phyloP scores from a whole-genome alignment of 2,329 filamentous ascomycete species.

The Aspergillus hiratsukae region DNA sequence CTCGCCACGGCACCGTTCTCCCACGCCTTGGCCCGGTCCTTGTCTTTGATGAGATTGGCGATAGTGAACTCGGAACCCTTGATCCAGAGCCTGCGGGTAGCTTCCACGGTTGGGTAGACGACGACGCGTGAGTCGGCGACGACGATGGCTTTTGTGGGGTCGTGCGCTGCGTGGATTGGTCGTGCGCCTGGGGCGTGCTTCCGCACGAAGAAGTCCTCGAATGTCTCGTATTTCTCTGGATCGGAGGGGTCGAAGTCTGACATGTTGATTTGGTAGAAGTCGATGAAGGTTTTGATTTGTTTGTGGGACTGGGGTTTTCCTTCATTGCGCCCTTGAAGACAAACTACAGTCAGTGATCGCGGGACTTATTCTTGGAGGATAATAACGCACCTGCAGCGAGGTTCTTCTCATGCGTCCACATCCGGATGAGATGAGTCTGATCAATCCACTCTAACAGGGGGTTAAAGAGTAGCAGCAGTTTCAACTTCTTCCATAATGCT shows the following conservation, averaged over 20 bases:
- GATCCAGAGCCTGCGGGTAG: conserved; percentile 38
- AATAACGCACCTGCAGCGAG: conserved; percentile 23
- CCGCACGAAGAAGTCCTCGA: conserved; percentile 39
- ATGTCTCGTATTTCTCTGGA: conserved; percentile 30
- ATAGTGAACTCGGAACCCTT: conserved; percentile 44
- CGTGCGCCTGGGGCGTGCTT: conserved; percentile 28
- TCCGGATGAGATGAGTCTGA: conserved; percentile 32
- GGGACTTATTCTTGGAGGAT: no score
- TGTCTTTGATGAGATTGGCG: conserved; percentile 35
- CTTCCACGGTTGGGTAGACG: conserved; percentile 31
- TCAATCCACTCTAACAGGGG: conserved; percentile 40
- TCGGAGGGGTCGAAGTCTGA: conserved; percentile 36
- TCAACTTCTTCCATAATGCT: conserved; percentile 38
- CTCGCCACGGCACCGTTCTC: conserved; percentile 36
- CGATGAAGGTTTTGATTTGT: conserved; percentile 31
- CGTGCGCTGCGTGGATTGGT: conserved; percentile 29
- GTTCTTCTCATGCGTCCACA: conserved; percentile 36
- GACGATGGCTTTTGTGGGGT: conserved; percentile 26
- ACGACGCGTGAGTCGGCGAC: conserved; percentile 38
- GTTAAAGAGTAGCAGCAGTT: conserved; percentile 41
- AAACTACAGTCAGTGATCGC: neutral
- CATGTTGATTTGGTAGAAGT: conserved; percentile 17
- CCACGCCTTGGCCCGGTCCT: conserved; percentile 29
- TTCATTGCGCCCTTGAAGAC: conserved; percentile 16
- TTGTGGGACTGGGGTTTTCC: conserved; percentile 25